These are phyloP conservation scores for Sistotremastrum niveocremeum DNA, from an alignment of 768 basidiomycete species.

Conservation along the genomic window DNA sequence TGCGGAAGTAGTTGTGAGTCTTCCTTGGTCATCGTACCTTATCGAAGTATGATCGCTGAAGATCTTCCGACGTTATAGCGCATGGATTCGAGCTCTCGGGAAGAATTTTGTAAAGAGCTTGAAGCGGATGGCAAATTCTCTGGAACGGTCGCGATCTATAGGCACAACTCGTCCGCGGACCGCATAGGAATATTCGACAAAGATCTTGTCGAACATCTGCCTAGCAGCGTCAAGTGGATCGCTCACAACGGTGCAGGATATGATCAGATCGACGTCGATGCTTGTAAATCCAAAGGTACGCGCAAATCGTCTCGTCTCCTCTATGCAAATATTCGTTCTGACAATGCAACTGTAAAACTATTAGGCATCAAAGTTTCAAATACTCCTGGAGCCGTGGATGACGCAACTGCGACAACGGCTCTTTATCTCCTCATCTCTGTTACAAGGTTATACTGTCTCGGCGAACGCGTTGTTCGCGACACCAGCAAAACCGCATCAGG, in stretches of 20 bases:
- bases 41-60: background rate
- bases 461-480: slow-evolving; percentile 32
- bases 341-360: background rate
- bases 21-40: background rate
- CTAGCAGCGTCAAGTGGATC: slow-evolving; percentile 65
- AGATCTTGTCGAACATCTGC: slow-evolving; percentile 58
- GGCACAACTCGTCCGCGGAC: slow-evolving; percentile 53
- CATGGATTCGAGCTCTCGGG: slow-evolving; percentile 46
- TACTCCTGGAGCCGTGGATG: slow-evolving; percentile 82
- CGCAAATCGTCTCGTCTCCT: background rate
- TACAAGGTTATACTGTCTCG: slow-evolving; percentile 55
- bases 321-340: background rate
- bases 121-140: slow-evolving; percentile 59
- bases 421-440: slow-evolving; percentile 72
- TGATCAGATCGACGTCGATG: slow-evolving; percentile 70
- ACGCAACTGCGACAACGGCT: slow-evolving; percentile 82
- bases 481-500: slow-evolving; percentile 3
- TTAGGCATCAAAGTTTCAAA: slow-evolving; percentile 59
- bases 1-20: slow-evolving; percentile 65
- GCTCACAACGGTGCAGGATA: slow-evolving; percentile 91
- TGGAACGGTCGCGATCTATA: slow-evolving; percentile 62
- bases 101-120: slow-evolving; percentile 55
- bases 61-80: slow-evolving; percentile 17
- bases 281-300: slow-evolving; percentile 57
- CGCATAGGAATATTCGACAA: slow-evolving; percentile 69